Conservation (phyloP, 1,139 yeast species). For the Nakaseomyces delphensis region DNA sequence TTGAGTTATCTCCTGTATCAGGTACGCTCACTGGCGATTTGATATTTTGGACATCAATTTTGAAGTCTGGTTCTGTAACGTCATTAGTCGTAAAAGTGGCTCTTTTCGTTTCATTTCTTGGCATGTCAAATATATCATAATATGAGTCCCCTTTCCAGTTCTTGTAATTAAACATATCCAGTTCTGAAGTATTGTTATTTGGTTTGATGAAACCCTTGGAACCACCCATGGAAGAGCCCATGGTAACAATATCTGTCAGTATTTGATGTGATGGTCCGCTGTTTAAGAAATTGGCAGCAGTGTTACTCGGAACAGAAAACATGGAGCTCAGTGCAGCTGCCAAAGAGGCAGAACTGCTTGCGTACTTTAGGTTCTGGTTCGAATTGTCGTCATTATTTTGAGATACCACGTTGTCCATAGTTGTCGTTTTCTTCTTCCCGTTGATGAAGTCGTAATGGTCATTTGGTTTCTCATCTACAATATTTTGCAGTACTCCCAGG, state of each 20-base stretch:
- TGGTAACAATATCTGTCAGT: slow-evolving; percentile 28
- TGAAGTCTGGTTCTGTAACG: slow-evolving; percentile 1
- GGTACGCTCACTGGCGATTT: slow-evolving; percentile 1
- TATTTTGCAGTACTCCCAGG: neutral
- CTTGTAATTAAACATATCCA: slow-evolving; percentile 21
- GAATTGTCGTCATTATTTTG: neutral
- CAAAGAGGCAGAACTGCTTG: slow-evolving; percentile 5
- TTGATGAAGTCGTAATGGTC: slow-evolving; percentile 1
- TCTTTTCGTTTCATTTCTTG: slow-evolving; percentile 1
- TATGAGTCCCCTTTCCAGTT: slow-evolving; percentile 5
- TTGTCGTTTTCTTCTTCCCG: neutral
- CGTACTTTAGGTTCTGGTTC: neutral
- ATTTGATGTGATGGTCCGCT: slow-evolving; percentile 11
- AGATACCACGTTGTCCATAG: neutral
- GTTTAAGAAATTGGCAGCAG: slow-evolving; percentile 2
- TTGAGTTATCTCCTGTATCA: neutral
- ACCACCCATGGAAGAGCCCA: slow-evolving; percentile 29
- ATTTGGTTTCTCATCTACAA: neutral
- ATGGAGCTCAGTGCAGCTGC: slow-evolving; percentile 6
- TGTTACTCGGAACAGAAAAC: neutral
- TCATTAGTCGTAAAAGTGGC: slow-evolving; percentile 6
- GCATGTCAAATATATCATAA: slow-evolving; percentile 4
- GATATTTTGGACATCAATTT: slow-evolving; percentile 2
- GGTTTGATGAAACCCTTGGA: slow-evolving; percentile 23
- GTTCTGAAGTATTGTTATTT: slow-evolving; percentile 15